A percentile compares a stretch with the other conserved stretches of the same genome.
phyloP scores from a whole-genome alignment of 495 filamentous ascomycete genomes.

The Podospora tetraspora region DNA sequence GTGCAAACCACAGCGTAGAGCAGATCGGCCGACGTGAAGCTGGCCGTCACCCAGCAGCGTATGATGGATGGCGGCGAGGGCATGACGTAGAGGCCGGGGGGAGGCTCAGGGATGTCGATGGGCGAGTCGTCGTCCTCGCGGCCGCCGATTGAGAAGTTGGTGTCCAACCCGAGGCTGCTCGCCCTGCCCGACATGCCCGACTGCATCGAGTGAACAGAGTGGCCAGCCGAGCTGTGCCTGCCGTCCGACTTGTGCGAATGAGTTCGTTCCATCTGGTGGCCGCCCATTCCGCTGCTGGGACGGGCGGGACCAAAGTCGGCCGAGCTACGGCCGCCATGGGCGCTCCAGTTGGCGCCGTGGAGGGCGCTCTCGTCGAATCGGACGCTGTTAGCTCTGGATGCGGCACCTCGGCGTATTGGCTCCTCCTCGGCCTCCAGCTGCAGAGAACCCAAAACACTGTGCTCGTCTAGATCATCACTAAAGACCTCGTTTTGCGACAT shows the following conservation, averaged over 20 bases:
- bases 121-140: slow-evolving; percentile 58
- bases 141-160: slow-evolving; percentile 58
- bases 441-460: slow-evolving; percentile 64
- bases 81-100: slow-evolving; percentile 74
- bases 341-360: slow-evolving; percentile 77
- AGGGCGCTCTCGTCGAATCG: slow-evolving; percentile 97
- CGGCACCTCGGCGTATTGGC: slow-evolving; percentile 69
- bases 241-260: slow-evolving; percentile 94
- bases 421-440: slow-evolving; percentile 79
- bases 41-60: slow-evolving; percentile 85
- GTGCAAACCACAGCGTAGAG: slow-evolving; percentile 91
- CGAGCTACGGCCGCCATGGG: slow-evolving; percentile 70
- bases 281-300: slow-evolving; percentile 74
- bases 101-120: slow-evolving; percentile 60
- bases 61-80: slow-evolving; percentile 89
- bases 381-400: slow-evolving; percentile 93
- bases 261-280: slow-evolving; percentile 72
- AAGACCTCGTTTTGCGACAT: slow-evolving; percentile 61
- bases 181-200: slow-evolving; percentile 65
- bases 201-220: slow-evolving; percentile 66
- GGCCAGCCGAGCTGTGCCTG: slow-evolving; percentile 83
- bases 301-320: slow-evolving; percentile 72
- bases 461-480: slow-evolving; percentile 70
- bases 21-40: slow-evolving; percentile 79
- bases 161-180: slow-evolving; percentile 77